phyloP scores from a whole-genome alignment of 768 basidiomycete species.

The Lactifluus piperatus region DNA sequence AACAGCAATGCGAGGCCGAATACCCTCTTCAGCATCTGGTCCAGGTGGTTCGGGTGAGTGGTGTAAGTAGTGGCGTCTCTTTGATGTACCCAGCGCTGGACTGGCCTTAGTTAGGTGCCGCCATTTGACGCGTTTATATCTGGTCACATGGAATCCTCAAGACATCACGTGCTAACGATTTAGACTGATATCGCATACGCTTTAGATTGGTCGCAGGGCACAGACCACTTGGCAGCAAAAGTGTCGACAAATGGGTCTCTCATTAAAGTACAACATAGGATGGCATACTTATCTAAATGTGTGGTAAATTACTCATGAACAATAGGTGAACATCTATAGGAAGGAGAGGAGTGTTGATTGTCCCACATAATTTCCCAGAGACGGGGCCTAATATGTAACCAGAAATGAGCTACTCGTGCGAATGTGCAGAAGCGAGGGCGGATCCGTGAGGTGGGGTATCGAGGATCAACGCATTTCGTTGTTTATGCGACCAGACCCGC shows the following conservation, averaged over 20 bases:
- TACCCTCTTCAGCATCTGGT: slow-evolving; percentile 1
- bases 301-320: not conserved
- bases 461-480: not conserved
- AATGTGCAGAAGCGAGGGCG: not conserved
- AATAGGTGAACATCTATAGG: not conserved
- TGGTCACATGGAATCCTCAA: not conserved
- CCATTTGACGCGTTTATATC: not conserved
- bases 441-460: not conserved
- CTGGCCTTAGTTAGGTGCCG: not conserved
- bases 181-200: too few relatives aligned
- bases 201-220: too few relatives aligned
- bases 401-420: not conserved
- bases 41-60: not conserved
- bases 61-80: not conserved
- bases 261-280: too few relatives aligned
- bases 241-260: too few relatives aligned
- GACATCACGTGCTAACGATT: not conserved
- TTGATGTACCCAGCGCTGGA: not conserved
- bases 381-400: not conserved
- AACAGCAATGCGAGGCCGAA: not conserved
- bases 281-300: not conserved
- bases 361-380: not conserved
- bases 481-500: not conserved
- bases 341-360: not conserved
- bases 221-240: not conserved